A percentile compares a stretch with the other conserved stretches of the same genome.
These are phyloP conservation scores for Musa acuminata DNA, from an alignment of 176 grass and related monocot genomes.

Conservation along the genomic window DNA sequence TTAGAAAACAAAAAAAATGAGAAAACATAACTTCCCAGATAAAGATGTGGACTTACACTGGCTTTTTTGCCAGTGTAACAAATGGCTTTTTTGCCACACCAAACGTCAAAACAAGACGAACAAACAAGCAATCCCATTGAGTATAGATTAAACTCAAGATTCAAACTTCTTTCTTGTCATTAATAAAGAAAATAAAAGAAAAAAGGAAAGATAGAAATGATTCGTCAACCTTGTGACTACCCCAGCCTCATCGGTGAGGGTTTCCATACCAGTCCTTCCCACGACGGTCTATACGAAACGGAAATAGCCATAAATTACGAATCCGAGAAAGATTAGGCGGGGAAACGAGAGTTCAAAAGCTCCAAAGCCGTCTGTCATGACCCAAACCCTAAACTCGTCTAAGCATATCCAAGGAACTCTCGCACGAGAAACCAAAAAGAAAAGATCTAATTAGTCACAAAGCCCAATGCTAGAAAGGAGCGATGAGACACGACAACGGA, in stretches of 20 bases:
- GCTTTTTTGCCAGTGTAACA: conserved; percentile 63
- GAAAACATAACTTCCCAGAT: background rate
- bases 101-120: background rate
- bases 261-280: conserved; percentile 61
- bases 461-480: no score
- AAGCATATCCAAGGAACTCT: background rate
- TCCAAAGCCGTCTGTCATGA: background rate
- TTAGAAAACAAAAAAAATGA: conserved; percentile 4
- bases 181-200: background rate
- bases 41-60: conserved; percentile 49
- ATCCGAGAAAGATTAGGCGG: background rate
- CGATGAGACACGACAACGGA: conserved; percentile 5
- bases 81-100: conserved; percentile 38
- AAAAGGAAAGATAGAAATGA: background rate
- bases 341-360: background rate
- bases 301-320: conserved; percentile 4
- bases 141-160: background rate
- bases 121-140: conserved; percentile 7
- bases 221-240: conserved; percentile 72
- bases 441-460: no score
- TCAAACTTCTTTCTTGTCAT: background rate
- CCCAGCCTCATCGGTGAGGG: conserved; percentile 68
- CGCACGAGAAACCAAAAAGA: no score
- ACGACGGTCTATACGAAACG: conserved; percentile 44
- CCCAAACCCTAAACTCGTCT: background rate